phyloP scores from a whole-genome alignment of 345 rosid genomes.

The Mangifera indica region DNA sequence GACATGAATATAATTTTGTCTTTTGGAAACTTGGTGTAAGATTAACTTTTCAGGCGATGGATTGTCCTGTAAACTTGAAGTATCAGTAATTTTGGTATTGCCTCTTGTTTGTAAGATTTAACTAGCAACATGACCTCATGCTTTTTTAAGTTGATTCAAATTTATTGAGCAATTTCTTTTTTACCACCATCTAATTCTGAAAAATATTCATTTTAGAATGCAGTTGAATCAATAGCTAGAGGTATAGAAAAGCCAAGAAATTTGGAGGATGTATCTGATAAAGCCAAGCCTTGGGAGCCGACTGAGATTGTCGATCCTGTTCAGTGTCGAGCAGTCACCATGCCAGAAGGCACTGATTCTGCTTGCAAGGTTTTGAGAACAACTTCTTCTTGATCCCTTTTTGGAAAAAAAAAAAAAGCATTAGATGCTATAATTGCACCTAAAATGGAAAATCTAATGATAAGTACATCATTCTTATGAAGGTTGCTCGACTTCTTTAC shows the following conservation, averaged over 20 bases:
- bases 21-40: not conserved
- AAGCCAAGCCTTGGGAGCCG: conserved; percentile 30
- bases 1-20: conserved; percentile 7
- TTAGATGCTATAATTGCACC: not conserved
- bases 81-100: not conserved
- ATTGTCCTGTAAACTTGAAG: not conserved
- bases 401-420: not conserved
- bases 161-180: not conserved
- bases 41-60: not conserved
- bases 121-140: not conserved
- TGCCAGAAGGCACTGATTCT: conserved; percentile 22
- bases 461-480: conserved; percentile 13
- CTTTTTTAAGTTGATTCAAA: not conserved
- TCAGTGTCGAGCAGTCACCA: conserved; percentile 25
- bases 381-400: not conserved
- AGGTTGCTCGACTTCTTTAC: conserved; percentile 58
- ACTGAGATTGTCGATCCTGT: conserved; percentile 28
- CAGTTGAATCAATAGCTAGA: conserved; percentile 23
- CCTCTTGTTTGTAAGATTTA: not conserved
- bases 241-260: conserved; percentile 26
- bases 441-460: not conserved
- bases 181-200: conserved; percentile 12
- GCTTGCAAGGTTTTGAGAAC: conserved; percentile 25
- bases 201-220: conserved; percentile 21
- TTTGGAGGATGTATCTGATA: conserved; percentile 27